These are phyloP conservation scores for Panaeolus papilionaceus DNA, from an alignment of 768 basidiomycete species.

Conservation along the genomic window DNA sequence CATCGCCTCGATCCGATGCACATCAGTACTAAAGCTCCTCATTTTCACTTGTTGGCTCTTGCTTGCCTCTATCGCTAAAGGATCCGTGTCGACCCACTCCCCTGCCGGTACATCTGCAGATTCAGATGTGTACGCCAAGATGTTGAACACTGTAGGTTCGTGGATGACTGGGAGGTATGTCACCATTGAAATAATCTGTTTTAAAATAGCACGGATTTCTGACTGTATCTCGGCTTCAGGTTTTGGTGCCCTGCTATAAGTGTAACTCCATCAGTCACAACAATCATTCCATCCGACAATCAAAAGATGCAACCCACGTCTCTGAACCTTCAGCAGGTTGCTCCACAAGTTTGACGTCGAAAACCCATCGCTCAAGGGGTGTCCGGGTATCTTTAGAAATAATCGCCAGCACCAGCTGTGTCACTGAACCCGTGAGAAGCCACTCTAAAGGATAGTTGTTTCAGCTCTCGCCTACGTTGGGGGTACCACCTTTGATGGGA, in stretches of 20 bases:
- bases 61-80: slow-evolving; percentile 89
- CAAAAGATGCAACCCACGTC: slow-evolving; percentile 33
- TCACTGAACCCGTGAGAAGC: slow-evolving; percentile 91
- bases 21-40: slow-evolving; percentile 95
- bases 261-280: slow-evolving; percentile 15
- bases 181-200: slow-evolving; percentile 97
- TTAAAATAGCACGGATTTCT: slow-evolving; percentile 96
- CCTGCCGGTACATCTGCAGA: slow-evolving; percentile 91
- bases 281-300: slow-evolving; percentile 16
- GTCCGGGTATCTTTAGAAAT: slow-evolving; percentile 93
- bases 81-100: slow-evolving; percentile 97
- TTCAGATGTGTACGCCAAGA: slow-evolving; percentile 92
- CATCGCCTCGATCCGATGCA: slow-evolving; percentile 98
- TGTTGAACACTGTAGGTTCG: slow-evolving; percentile 96
- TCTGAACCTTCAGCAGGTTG: slow-evolving; percentile 55
- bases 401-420: slow-evolving; percentile 93
- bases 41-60: slow-evolving; percentile 95
- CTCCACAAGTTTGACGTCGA: slow-evolving; percentile 89
- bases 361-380: slow-evolving; percentile 97
- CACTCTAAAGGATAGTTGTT: slow-evolving; percentile 63
- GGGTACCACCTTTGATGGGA: no score
- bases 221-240: slow-evolving; percentile 92
- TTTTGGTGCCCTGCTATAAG: slow-evolving; percentile 54
- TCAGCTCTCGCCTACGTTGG: no score
- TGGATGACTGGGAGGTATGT: slow-evolving; percentile 96